phyloP scores from a whole-genome alignment of 257 asterid species.

The Euphrasia confusa region DNA sequence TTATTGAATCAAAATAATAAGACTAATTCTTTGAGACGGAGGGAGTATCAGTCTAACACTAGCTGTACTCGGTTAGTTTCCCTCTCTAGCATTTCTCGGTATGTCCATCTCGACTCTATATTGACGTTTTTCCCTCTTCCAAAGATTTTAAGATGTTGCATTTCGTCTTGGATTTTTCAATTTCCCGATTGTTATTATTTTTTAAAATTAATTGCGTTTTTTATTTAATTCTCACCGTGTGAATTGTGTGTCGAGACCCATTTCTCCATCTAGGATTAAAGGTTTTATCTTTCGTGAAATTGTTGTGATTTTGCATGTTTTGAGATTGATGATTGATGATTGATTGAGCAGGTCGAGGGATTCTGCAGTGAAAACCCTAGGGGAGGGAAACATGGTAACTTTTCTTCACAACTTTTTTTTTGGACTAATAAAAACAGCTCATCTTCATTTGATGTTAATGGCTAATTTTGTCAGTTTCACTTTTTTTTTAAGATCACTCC shows the following conservation, averaged over 20 bases:
- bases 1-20: no score
- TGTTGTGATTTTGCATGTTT: neutral
- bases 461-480: neutral
- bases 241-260: neutral
- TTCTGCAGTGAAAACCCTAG: neutral
- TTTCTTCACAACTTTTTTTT: neutral
- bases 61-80: no score
- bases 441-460: slow-evolving; percentile 5
- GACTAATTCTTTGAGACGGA: no score
- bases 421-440: neutral
- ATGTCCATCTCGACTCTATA: neutral
- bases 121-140: neutral
- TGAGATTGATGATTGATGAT: neutral
- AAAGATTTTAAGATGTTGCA: neutral
- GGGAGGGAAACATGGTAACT: neutral
- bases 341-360: neutral
- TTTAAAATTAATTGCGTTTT: neutral
- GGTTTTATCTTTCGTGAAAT: neutral
- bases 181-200: no score
- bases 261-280: neutral
- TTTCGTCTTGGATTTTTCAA: neutral
- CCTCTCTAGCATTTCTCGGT: slow-evolving; percentile 1
- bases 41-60: no score
- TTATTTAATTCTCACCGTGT: neutral
- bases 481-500: neutral